Conservation (phyloP, 192 early-diverging fungal species). For the Geosiphon pyriformis region DNA sequence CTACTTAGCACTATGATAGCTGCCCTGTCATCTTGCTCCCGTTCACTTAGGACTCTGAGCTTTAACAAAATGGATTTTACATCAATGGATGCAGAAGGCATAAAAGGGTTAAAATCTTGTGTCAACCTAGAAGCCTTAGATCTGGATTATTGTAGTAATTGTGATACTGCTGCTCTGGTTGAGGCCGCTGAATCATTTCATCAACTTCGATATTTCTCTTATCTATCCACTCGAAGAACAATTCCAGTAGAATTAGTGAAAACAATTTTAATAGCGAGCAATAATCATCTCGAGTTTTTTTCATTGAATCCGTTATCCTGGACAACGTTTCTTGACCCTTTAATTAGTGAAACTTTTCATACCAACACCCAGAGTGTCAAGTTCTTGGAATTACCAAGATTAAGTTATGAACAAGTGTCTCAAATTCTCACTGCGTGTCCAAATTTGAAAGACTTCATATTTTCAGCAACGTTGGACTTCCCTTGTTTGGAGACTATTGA, state of each 20-base stretch:
- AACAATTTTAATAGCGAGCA: background rate
- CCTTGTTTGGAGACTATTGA: background rate
- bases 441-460: background rate
- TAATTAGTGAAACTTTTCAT: background rate
- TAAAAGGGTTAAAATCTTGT: background rate
- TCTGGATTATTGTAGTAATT: background rate
- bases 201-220: background rate
- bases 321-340: background rate
- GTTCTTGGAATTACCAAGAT: background rate
- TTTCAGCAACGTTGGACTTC: background rate
- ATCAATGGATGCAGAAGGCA: background rate
- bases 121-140: background rate
- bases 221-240: background rate
- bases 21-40: background rate
- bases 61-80: background rate
- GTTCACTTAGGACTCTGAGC: background rate
- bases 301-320: background rate
- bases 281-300: background rate
- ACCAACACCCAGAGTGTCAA: background rate
- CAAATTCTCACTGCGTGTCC: background rate
- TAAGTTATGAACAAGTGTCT: background rate
- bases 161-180: background rate
- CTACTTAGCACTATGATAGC: too few species aligned
- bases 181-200: background rate
- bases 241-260: background rate